Base-by-base conservation (phyloP, 2,329 filamentous ascomycete genomes). In the Hypoxylon sp. region DNA sequence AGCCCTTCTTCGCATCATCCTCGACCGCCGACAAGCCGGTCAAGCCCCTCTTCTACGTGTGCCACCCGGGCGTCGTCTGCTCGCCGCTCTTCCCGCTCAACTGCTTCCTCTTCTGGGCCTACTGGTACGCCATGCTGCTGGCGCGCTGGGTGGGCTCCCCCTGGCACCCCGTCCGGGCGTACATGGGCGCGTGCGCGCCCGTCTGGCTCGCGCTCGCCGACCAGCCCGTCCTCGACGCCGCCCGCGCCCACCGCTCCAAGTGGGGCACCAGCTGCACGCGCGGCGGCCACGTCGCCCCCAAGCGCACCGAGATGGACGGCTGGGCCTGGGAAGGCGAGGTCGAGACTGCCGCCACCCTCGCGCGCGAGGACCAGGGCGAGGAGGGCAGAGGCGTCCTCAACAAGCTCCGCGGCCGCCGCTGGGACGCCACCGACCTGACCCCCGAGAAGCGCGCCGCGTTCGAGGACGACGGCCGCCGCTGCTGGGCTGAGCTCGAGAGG, bases 41-140 rank as follows among this genome's bases (percentile, higher is more conserved):
- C n/a, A 74, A 69, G 20, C 89, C 91, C 0, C 83, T 81, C 53
- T 86, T 91, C 69, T 96, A 95, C 76, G 72, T 96, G 59, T 82
- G 87, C 0, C 95, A 99, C 72, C 95, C 95, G 0, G 95, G 95
- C 61, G 84, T 99, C 60, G 90, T 93, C 63, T 88, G 85, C 49
- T 97, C 93, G 1, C 84, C 87, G 1, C 89, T 99, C 63, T 84
- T 97, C 62, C 88, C 90, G 0, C 81, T 97, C 6, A 83, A 85
- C 47, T 81, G 83, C 64, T 79, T 92, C 63, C 81, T 97, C 58
- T 83, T 86, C 62, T 88, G 85, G 72, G 79, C 83, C 59, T 95
- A 95, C 83, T 75, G 84, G 47, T 70, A 84, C 17, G 78, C 83
- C 3, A 88, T 96, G 72, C 88, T 87, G 72, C 38, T 96, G 13